Base-by-base conservation (phyloP, 805 yeast species). In the Metschnikowia drakensbergensis region DNA sequence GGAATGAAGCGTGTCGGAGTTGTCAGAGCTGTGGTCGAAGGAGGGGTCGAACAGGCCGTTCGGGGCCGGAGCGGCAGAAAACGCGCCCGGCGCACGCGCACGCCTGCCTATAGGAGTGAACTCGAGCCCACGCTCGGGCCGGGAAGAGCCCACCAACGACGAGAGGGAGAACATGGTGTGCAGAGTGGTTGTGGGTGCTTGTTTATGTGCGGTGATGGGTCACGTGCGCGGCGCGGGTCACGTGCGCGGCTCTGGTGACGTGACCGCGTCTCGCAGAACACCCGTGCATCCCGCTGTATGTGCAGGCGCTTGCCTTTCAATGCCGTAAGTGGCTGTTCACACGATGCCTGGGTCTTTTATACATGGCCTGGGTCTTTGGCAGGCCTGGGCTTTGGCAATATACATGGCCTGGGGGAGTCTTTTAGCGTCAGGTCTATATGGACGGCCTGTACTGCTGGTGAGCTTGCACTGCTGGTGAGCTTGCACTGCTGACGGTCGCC, bases 31-130 rank as follows among this genome's bases (percentile, higher is more conserved):
- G 29, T 51, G 49, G 39, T 54, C 58, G 13, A 52, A 55, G 6
- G 55, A 47, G 5, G 54, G 45, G 25, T 55, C 57, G 4, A 51
- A 26, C 5, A 27, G 27, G 46, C 26, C 17, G 10, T 25, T 22
- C 6, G 29, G n/a, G 25, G 27, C 37, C 31, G 9, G 13, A 10
- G 38, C n/a, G 11, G 37, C 13, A 3, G 36, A 8, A 23, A 9
- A 8, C 2, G 42, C 23, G 6, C 10, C 36, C 5, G n/a, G 28
- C 10, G 37, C 17, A 1, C 8, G 10, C 25, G 41, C 48, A 13
- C 61, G 54, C 44, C 52, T 55, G 5, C 66, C 66, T 4, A 62
- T 60, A 9, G 66, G 66, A 3, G 65, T 58, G 46, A 62, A 62
- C 51, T 62, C 65, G 25, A 55, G 58, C 22, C 45, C 46, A 30